Evolutionary conservation across 2,329 filamentous ascomycete genomes (phyloP), one percentile per base, ranked within the genome.

Genomic region (Venturia carpophila): DNA sequence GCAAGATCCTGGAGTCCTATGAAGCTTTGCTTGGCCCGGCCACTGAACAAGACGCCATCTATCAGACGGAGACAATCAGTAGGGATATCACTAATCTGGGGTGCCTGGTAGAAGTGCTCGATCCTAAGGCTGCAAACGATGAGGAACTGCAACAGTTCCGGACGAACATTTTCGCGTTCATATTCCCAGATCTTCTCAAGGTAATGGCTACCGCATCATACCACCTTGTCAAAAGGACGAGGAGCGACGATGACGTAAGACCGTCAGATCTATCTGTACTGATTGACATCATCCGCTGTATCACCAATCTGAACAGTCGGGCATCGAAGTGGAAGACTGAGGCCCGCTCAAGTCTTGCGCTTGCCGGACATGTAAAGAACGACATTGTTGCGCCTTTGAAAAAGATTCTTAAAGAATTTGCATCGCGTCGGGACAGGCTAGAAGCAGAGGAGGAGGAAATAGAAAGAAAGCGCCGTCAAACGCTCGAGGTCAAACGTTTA

Each of bases 371-470:
- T n/a, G 52, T 65, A 2, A 43, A 37, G 43, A 65, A 65, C 15
- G 11, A 61, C 5, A 65, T 65, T 21, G 34, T 65, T 6, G 64
- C 64, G 17, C 64, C 55, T 15, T 27, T 65, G 15, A 47, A 58
- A n/a, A 61, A 39, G 11, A 27, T 65, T 11, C 42, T 65, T 17
- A 47, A 19, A 17, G 24, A 21, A 17, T 65, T 65, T 15, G 19
- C 21, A 39, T 19, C 17, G n/a, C 24, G 42, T 17, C 37, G 11
- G 17, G n/a, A 60, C 19, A n/a, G n/a, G 10, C 11, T 64, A 10
- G 47, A 56, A 47, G 24, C 24, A 17, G 45, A 41, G 11, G n/a
- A 39, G 10, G 17, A 49, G 34, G 45, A 60, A 58, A 17, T 9
- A 27, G 49, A 39, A 41, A 37, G 1, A 17, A 39, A 19, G 6